These are phyloP conservation scores for Amanita rubescens DNA, from an alignment of 768 basidiomycete species.

Conservation along the genomic window DNA sequence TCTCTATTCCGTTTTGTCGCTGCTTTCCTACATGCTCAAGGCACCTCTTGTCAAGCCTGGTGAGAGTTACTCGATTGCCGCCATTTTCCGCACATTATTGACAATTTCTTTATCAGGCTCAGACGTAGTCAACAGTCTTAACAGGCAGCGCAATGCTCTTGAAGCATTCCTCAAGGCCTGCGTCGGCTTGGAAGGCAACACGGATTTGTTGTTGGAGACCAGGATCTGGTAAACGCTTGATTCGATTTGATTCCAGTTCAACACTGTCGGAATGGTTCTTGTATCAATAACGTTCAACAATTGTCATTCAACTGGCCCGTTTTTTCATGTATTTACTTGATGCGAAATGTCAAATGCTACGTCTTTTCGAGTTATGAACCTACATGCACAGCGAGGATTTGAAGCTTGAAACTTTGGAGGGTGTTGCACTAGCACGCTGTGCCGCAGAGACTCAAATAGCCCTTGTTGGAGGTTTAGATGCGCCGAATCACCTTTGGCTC, in stretches of 20 bases:
- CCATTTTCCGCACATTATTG: neutral
- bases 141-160: conserved; percentile 91
- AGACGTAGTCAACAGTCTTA: conserved; percentile 92
- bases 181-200: conserved; percentile 75
- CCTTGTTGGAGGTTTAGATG: no score
- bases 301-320: neutral
- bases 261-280: neutral
- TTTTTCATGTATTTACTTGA: neutral
- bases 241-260: neutral
- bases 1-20: conserved; percentile 85
- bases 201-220: conserved; percentile 80
- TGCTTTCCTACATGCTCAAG: conserved; percentile 96
- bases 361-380: no score
- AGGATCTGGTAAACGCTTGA: conserved; percentile 68
- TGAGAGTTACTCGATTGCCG: conserved; percentile 17
- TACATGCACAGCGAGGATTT: no score
- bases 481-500: no score
- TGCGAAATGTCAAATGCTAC: neutral
- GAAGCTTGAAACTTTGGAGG: no score
- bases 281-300: neutral
- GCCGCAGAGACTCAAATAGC: no score
- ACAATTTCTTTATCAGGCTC: conserved; percentile 38
- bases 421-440: no score
- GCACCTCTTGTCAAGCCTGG: conserved; percentile 95
- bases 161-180: conserved; percentile 94